A percentile compares a stretch with the other conserved stretches of the same genome.
Conservation (phyloP, 768 basidiomycete species). For the Brasilioporus rufonigricans region DNA sequence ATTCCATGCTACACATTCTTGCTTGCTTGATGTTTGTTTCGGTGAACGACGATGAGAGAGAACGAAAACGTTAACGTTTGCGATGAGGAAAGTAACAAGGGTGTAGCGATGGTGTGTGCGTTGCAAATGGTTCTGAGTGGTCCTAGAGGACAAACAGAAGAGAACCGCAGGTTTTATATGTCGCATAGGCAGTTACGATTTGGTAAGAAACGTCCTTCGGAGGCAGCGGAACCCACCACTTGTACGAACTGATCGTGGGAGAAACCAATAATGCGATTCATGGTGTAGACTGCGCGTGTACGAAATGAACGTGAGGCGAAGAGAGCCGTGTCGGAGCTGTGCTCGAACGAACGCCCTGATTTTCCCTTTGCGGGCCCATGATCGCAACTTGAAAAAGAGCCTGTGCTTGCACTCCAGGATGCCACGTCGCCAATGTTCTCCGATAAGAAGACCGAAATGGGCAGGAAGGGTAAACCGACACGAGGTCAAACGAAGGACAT, state of each 20-base stretch:
- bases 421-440: constrained; percentile 29
- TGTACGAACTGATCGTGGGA: constrained; percentile 36
- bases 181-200: constrained; percentile 22
- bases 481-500: constrained; percentile 28
- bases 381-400: constrained; percentile 21
- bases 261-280: constrained; percentile 12
- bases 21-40: constrained; percentile 4
- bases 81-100: background rate
- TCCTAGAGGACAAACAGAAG: background rate
- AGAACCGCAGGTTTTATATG: constrained; percentile 28
- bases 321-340: constrained; percentile 22
- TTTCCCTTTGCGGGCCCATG: constrained; percentile 22
- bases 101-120: background rate
- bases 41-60: background rate
- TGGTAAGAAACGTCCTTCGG: constrained; percentile 32
- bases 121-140: background rate
- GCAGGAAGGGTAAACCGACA: constrained; percentile 26
- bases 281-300: constrained; percentile 7
- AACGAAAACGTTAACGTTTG: background rate
- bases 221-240: constrained; percentile 26
- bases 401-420: constrained; percentile 17
- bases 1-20: constrained; percentile 59
- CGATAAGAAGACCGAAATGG: constrained; percentile 30
- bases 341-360: constrained; percentile 26
- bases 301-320: constrained; percentile 1